Evolutionary conservation across 1,139 yeast species (phyloP).

Genomic region (Lizanozyma gosingica): DNA sequence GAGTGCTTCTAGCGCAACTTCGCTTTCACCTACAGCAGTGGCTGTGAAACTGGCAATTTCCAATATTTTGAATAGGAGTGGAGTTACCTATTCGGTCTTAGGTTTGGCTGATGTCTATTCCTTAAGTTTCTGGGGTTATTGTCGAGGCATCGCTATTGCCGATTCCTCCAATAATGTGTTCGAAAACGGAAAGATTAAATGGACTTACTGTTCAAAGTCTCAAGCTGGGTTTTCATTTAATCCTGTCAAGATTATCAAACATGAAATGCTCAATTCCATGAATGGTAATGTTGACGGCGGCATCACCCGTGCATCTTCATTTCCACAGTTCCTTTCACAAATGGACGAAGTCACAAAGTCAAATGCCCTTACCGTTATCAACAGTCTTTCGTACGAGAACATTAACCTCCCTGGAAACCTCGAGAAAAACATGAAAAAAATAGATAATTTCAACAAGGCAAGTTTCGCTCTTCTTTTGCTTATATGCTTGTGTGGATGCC

Average conservation of each 20-base stretch:
- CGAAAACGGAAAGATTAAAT: slow-evolving; percentile 29
- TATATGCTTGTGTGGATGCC: background rate
- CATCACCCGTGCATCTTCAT: slow-evolving; percentile 2
- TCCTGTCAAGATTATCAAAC: slow-evolving; percentile 39
- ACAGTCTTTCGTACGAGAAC: slow-evolving; percentile 20
- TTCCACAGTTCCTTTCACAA: background rate
- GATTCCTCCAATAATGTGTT: slow-evolving; percentile 12
- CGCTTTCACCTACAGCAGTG: background rate
- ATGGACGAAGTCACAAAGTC: background rate
- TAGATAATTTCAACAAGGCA: slow-evolving; percentile 29
- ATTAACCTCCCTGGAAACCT: slow-evolving; percentile 32
- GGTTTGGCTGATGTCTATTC: slow-evolving; percentile 58
- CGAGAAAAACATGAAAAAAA: slow-evolving; percentile 20
- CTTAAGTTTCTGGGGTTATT: slow-evolving; percentile 67
- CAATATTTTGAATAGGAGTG: slow-evolving; percentile 3
- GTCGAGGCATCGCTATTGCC: slow-evolving; percentile 40
- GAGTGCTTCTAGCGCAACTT: background rate
- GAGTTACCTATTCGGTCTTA: slow-evolving; percentile 16
- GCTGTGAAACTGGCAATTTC: background rate
- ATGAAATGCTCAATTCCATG: slow-evolving; percentile 28
- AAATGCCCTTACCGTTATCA: slow-evolving; percentile 11
- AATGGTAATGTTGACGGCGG: slow-evolving; percentile 17
- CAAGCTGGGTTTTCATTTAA: slow-evolving; percentile 42
- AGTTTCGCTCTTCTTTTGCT: slow-evolving; percentile 29
- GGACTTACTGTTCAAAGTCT: slow-evolving; percentile 50